Evolutionary conservation across 768 basidiomycete species (phyloP), one percentile per base, ranked within the genome.

Genomic region (Leccinum imitatum): DNA sequence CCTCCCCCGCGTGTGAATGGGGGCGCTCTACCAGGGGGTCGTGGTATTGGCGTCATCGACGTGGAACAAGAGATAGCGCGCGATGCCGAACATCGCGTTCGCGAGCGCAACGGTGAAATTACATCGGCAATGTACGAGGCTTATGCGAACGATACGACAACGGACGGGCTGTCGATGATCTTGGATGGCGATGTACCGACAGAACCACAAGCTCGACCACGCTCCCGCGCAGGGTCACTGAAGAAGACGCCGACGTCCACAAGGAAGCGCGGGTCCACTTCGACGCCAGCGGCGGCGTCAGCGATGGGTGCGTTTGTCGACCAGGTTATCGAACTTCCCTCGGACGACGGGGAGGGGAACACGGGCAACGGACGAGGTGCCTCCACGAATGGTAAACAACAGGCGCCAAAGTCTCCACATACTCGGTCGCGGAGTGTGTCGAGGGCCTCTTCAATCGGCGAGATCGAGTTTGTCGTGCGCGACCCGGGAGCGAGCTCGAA

Each of bases 11-110:
- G 51, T 5, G 10, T 54, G 23, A 62, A 60, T 27, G 63, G 74
- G 30, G 50, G 73, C 64, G 69, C 69, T 61, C 52, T 77, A 60
- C 67, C 67, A 33, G 68, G 72, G 37, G 72, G 71, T 59, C 67
- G 70, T 44, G 63, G 74, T 30, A 35, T 73, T 4, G 72, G 69
- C 3, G 52, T 8, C 7, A 59, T 72, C 9, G 62, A 70, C n/a
- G 14, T 67, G 10, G 64, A 69, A 5, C 47, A 46, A 4, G 74
- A 75, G 5, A 63, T 70, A 50, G 35, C 23, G 9, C 67, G 65
- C 6, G 66, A 74, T 30, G 53, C 46, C 7, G 59, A 59, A 11
- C 59, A 65, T 47, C 57, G 21, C 19, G 44, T 23, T 13, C 65
- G 62, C 46, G 31, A n/a, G 2, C 41, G 15, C 27, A 10, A 21